Evolutionary conservation across 306 rosid species (phyloP).

Genomic region (Luffa aegyptiaca): DNA sequence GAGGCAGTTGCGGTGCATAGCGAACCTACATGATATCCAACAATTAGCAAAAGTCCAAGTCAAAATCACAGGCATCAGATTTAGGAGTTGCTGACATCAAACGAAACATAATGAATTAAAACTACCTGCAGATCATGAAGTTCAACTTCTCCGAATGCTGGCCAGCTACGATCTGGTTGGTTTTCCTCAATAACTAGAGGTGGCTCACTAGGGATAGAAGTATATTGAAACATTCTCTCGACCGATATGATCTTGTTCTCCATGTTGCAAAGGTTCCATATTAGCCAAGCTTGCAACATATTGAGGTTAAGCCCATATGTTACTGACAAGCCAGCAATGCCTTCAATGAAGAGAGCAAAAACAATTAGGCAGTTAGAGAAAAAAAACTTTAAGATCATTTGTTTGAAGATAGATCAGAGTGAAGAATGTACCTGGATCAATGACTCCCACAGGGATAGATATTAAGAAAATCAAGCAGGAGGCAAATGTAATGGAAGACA

Average conservation of each 20-base stretch:
- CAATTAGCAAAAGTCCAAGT: neutral
- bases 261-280: constrained; percentile 45
- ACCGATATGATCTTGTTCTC: constrained; percentile 84
- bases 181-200: constrained; percentile 49
- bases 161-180: constrained; percentile 56
- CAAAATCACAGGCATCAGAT: neutral
- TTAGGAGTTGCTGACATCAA: neutral
- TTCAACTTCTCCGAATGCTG: constrained; percentile 58
- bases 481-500: constrained; percentile 48
- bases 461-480: constrained; percentile 46
- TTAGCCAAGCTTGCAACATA: constrained; percentile 27
- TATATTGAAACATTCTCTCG: constrained; percentile 73
- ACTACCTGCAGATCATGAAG: constrained; percentile 61
- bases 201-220: constrained; percentile 63
- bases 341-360: constrained; percentile 16
- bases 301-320: constrained; percentile 72
- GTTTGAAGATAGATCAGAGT: neutral
- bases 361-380: neutral
- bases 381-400: neutral
- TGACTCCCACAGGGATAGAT: constrained; percentile 42
- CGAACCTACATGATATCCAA: constrained; percentile 42
- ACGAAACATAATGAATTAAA: neutral
- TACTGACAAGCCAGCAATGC: constrained; percentile 79
- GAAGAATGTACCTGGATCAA: constrained; percentile 40
- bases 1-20: constrained; percentile 82